phyloP scores from a whole-genome alignment of 208 protist genomes.

The Trypanosoma melophagium region DNA sequence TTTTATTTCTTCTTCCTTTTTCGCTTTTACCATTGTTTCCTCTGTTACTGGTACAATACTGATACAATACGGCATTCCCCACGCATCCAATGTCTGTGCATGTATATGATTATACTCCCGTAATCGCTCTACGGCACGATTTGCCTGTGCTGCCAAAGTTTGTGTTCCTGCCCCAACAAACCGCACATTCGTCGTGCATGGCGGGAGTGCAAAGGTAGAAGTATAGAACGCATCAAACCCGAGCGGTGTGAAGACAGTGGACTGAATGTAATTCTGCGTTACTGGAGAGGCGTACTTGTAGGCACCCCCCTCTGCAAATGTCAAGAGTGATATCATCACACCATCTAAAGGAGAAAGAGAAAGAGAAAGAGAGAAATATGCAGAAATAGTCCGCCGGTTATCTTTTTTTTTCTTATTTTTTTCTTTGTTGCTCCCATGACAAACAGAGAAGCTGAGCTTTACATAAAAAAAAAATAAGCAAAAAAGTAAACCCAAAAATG shows the following conservation, averaged over 20 bases:
- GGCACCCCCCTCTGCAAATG: neutral
- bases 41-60: constrained; percentile 13
- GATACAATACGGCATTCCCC: constrained; percentile 27
- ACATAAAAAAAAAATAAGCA: neutral
- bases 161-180: constrained; percentile 27
- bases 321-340: constrained; percentile 20
- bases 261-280: constrained; percentile 15
- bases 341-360: constrained; percentile 8
- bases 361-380: constrained; percentile 4
- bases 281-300: constrained; percentile 15
- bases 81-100: neutral
- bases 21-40: neutral
- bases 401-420: neutral
- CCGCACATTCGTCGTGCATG: constrained; percentile 42
- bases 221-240: constrained; percentile 17
- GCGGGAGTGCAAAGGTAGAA: constrained; percentile 36
- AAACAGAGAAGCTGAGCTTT: neutral
- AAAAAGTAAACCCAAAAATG: neutral
- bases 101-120: neutral
- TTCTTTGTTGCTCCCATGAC: neutral
- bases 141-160: neutral
- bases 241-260: constrained; percentile 26
- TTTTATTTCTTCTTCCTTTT: neutral
- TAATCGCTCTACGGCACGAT: neutral
- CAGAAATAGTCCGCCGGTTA: neutral